These are phyloP conservation scores for Leptographium radiaticola DNA, from an alignment of 2,329 filamentous ascomycete species.

Conservation along the genomic window DNA sequence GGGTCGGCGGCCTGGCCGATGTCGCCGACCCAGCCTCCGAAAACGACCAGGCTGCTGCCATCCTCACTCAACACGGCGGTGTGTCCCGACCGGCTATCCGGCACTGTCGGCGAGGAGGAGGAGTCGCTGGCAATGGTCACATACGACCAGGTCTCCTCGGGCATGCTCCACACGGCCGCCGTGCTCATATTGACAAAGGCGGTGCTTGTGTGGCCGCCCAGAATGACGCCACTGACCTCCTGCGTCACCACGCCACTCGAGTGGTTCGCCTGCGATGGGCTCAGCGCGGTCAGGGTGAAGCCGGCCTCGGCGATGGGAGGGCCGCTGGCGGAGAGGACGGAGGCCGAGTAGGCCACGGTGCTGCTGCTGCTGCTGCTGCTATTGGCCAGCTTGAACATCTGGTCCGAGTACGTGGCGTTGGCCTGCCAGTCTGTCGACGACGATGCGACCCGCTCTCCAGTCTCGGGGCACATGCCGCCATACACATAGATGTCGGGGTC, in stretches of 20 bases:
- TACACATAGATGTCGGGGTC: slow-evolving; percentile 57
- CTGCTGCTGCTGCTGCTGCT: slow-evolving; percentile 8
- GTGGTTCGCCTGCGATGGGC: slow-evolving; percentile 55
- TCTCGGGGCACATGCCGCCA: slow-evolving; percentile 73
- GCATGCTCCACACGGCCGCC: slow-evolving; percentile 73
- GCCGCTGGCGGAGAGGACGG: slow-evolving; percentile 34
- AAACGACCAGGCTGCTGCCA: slow-evolving; percentile 61
- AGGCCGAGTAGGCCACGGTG: slow-evolving; percentile 21
- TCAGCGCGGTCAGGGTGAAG: slow-evolving; percentile 66
- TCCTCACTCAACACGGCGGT: slow-evolving; percentile 71
- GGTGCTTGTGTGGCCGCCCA: slow-evolving; percentile 70
- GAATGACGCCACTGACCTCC: slow-evolving; percentile 63
- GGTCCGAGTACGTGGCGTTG: slow-evolving; percentile 63
- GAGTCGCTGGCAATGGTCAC: slow-evolving; percentile 38
- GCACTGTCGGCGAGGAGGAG: not conserved
- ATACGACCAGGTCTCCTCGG: slow-evolving; percentile 79
- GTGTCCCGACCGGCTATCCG: slow-evolving; percentile 72
- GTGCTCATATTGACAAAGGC: slow-evolving; percentile 95
- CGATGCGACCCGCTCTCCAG: not conserved
- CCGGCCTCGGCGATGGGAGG: slow-evolving; percentile 72
- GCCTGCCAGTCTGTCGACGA: slow-evolving; percentile 45
- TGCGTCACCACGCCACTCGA: slow-evolving; percentile 46
- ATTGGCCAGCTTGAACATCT: slow-evolving; percentile 52
- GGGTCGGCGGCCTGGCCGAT: slow-evolving; percentile 63
- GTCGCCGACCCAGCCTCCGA: slow-evolving; percentile 90